Evolutionary conservation across 2,329 filamentous ascomycete genomes (phyloP).

Genomic region (Phialocephala subalpina): DNA sequence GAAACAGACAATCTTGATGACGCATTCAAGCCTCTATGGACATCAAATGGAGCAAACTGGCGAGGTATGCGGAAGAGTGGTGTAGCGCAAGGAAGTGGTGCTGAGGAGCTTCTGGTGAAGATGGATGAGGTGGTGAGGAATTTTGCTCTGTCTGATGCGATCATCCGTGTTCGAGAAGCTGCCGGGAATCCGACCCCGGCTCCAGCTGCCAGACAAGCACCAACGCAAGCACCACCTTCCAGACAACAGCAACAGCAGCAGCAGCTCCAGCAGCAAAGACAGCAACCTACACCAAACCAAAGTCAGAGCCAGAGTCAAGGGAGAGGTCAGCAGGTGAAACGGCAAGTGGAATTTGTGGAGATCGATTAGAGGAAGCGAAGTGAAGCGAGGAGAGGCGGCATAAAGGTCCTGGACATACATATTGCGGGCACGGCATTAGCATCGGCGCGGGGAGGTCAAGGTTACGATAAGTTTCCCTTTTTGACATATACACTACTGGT

Average conservation of each 20-base stretch:
- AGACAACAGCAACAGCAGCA: conserved; percentile 22
- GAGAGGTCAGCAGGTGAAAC: conserved; percentile 20
- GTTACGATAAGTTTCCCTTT: conserved; percentile 23
- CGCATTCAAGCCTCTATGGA: conserved; percentile 55
- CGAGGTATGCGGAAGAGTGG: conserved; percentile 56
- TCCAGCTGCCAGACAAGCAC: conserved; percentile 19
- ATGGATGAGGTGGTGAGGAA: conserved; percentile 38
- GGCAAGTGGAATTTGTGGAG: conserved; percentile 35
- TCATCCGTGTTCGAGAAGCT: background rate
- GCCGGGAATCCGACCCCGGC: conserved; percentile 1
- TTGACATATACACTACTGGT: conserved; percentile 7
- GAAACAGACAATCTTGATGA: conserved; percentile 46
- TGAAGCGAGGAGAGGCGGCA: background rate
- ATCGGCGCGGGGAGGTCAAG: conserved; percentile 24
- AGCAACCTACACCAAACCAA: conserved; percentile 34
- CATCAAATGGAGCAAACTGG: conserved; percentile 54
- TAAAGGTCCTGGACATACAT: background rate
- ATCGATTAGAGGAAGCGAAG: conserved; percentile 40
- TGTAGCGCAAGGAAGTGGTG: conserved; percentile 50
- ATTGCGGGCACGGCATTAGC: conserved; percentile 22
- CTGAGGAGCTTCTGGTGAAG: conserved; percentile 46
- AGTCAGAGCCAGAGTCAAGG: conserved; percentile 35
- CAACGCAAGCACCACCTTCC: conserved; percentile 6
- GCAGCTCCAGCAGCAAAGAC: conserved; percentile 21
- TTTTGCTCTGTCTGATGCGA: conserved; percentile 23